Conservation (phyloP, 2,329 filamentous ascomycete species). For the Davidsoniella virescens region DNA sequence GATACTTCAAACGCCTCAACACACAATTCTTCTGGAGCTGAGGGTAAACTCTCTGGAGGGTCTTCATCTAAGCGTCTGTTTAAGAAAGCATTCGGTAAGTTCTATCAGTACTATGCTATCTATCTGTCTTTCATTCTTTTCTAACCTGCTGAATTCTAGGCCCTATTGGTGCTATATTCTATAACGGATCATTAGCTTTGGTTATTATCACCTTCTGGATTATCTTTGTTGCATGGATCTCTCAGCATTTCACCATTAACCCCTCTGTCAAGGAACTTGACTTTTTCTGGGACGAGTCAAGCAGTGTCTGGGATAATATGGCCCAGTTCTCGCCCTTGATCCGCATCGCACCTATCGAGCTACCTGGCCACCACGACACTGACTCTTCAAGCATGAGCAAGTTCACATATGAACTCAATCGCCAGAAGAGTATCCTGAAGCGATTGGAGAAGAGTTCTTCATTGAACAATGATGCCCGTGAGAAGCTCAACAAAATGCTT, state of each 20-base stretch:
- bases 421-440: constrained; percentile 7
- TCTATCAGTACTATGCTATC: not conserved
- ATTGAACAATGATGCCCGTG: constrained; percentile 18
- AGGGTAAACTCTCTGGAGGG: constrained; percentile 5
- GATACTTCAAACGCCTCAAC: not conserved
- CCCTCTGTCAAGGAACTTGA: constrained; percentile 6
- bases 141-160: not conserved
- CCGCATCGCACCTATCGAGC: not conserved
- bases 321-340: constrained; percentile 18
- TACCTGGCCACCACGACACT: constrained; percentile 17
- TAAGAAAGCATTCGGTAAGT: constrained; percentile 6
- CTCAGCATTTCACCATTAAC: constrained; percentile 7
- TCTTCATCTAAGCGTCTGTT: constrained; percentile 4
- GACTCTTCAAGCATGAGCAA: constrained; percentile 20
- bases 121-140: no score
- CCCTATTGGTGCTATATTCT: not conserved
- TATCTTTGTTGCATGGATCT: constrained; percentile 2
- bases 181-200: not conserved
- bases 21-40: not conserved
- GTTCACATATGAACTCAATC: constrained; percentile 21
- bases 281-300: constrained; percentile 17
- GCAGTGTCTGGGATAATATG: constrained; percentile 16
- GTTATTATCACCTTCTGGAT: constrained; percentile 7
- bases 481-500: constrained; percentile 32
- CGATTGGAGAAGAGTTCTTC: constrained; percentile 5